Conservation (phyloP, 129 eudicot genomes). For the Kitagawia praeruptora region DNA sequence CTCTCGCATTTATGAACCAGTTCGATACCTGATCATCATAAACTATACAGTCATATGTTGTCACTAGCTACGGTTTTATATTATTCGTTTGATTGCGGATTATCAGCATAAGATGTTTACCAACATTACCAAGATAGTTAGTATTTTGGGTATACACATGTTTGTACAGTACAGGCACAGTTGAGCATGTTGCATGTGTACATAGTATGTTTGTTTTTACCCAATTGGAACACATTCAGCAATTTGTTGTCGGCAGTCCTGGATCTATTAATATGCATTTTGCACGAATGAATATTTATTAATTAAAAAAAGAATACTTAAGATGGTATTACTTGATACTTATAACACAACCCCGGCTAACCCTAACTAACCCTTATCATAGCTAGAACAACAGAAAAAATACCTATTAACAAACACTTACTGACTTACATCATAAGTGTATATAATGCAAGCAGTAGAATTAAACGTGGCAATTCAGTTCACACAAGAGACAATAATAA, state of each 20-base stretch:
- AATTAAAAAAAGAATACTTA: background rate
- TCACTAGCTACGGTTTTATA: background rate
- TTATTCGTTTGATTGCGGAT: background rate
- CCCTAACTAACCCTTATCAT: background rate
- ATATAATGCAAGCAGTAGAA: background rate
- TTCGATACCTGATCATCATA: constrained; percentile 67
- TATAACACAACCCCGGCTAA: background rate
- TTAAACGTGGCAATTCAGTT: background rate
- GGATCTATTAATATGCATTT: background rate
- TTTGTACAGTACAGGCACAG: too few relatives aligned
- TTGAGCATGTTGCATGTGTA: background rate
- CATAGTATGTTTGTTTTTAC: background rate
- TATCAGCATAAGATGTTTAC: background rate
- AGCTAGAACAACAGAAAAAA: background rate
- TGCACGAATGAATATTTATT: background rate
- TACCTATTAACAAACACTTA: too few relatives aligned
- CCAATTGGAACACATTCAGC: background rate
- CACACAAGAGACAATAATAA: background rate
- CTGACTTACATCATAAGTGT: too few relatives aligned
- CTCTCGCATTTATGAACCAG: constrained; percentile 99
- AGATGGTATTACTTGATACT: background rate
- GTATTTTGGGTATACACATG: too few relatives aligned
- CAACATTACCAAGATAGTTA: background rate
- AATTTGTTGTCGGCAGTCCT: background rate
- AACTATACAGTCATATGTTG: background rate